Conservation (phyloP, 306 rosid genomes). For the Corylus americana region DNA sequence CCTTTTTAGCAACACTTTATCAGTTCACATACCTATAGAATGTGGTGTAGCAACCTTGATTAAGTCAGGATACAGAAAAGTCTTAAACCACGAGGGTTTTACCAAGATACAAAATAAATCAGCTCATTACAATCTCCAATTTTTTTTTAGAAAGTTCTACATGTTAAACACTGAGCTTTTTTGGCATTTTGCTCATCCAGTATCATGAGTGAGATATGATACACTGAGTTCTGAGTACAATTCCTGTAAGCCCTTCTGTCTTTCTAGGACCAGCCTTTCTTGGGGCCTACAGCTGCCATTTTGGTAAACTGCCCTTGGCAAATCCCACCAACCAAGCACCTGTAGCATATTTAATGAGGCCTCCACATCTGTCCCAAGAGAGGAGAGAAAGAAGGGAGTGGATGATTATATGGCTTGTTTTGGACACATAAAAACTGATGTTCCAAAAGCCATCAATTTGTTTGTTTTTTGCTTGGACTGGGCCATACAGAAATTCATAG, state of each 20-base stretch:
- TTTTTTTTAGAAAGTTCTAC: not conserved
- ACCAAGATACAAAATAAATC: not conserved
- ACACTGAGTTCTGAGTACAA: not conserved
- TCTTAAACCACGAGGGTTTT: not conserved
- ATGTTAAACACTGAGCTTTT: not conserved
- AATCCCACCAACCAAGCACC: not conserved
- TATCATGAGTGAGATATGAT: not conserved
- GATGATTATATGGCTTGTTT: not conserved
- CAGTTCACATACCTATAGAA: not conserved
- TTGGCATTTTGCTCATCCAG: not conserved
- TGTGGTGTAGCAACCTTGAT: not conserved
- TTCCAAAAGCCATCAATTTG: not conserved
- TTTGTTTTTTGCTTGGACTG: not conserved
- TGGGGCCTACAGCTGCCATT: not conserved
- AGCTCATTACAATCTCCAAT: not conserved
- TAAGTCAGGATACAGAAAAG: not conserved
- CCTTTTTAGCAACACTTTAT: not conserved
- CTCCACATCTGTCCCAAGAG: not conserved
- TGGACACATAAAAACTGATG: not conserved
- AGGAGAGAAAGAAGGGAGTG: not conserved
- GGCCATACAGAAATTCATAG: not conserved
- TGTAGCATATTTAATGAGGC: not conserved
- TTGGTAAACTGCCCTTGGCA: not conserved
- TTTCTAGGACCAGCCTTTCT: not conserved
- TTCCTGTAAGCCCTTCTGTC: not conserved